Evolutionary conservation across 176 grass and related monocot species (phyloP).

Genomic region (Hordeum marinum): DNA sequence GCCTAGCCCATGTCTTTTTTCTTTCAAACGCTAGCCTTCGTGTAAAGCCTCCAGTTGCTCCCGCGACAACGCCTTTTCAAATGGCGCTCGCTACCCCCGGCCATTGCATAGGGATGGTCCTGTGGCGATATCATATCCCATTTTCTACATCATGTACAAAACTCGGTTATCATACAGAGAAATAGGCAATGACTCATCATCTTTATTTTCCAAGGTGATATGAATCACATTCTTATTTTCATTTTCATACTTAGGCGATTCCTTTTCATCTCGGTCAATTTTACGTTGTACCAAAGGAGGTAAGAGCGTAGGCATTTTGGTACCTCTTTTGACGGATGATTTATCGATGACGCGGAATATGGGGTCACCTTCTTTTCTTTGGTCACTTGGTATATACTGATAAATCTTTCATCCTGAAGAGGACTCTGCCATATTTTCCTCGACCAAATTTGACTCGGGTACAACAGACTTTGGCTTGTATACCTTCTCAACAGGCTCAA

Average conservation of each 20-base stretch:
- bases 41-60: too few relatives aligned
- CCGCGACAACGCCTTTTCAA: too few relatives aligned
- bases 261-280: background rate
- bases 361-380: background rate
- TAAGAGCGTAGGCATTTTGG: background rate
- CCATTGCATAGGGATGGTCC: too few relatives aligned
- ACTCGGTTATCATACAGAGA: too few relatives aligned
- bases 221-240: too few relatives aligned
- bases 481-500: background rate
- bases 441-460: background rate
- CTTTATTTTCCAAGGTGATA: too few relatives aligned
- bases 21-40: too few relatives aligned
- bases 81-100: too few relatives aligned
- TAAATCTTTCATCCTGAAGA: background rate
- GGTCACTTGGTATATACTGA: background rate
- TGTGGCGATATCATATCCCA: too few relatives aligned
- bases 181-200: too few relatives aligned
- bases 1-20: background rate
- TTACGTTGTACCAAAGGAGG: background rate
- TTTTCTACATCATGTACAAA: too few relatives aligned
- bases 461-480: background rate
- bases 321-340: background rate
- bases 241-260: background rate
- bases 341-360: background rate
- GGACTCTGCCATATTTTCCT: accelerated